Evolutionary conservation across 2,329 filamentous ascomycete genomes (phyloP).

Genomic region (Harringtonia aguacate): DNA sequence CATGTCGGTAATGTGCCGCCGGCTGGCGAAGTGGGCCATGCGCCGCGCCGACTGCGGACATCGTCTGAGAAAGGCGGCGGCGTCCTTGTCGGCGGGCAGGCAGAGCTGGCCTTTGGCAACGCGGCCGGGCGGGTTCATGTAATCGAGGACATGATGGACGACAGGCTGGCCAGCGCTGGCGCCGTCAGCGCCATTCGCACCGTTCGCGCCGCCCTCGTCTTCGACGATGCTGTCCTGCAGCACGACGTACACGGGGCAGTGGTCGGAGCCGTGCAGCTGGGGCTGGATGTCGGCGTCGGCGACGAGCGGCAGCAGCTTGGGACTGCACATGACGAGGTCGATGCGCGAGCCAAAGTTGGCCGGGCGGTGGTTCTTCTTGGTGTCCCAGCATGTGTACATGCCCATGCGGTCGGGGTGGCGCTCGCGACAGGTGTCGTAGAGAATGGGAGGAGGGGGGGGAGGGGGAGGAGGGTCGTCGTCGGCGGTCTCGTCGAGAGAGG

Average conservation of each 20-base stretch:
- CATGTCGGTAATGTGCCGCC: conserved; percentile 87
- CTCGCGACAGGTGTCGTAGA: conserved; percentile 75
- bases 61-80: conserved; percentile 26
- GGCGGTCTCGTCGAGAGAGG: not conserved
- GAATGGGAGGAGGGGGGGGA: conserved; percentile 37
- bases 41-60: conserved; percentile 67
- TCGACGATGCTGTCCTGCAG: conserved; percentile 52
- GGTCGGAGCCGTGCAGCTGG: conserved; percentile 87
- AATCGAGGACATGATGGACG: conserved; percentile 48
- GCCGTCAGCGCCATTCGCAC: too few relatives aligned
- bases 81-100: not conserved
- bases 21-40: conserved; percentile 77
- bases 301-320: conserved; percentile 60
- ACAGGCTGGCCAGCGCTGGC: too few relatives aligned
- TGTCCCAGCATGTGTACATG: conserved; percentile 98
- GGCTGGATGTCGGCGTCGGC: conserved; percentile 76
- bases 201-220: conserved; percentile 31
- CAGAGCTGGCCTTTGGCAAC: conserved; percentile 47
- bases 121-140: conserved; percentile 67
- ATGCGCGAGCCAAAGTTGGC: conserved; percentile 89
- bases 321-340: conserved; percentile 82
- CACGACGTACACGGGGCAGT: conserved; percentile 82
- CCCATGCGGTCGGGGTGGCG: conserved; percentile 71
- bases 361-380: conserved; percentile 87
- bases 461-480: too few relatives aligned